A percentile compares a stretch with the other conserved stretches of the same genome.
phyloP scores from a whole-genome alignment of 176 grass and related monocot species.

The Alopecurus myosuroides region DNA sequence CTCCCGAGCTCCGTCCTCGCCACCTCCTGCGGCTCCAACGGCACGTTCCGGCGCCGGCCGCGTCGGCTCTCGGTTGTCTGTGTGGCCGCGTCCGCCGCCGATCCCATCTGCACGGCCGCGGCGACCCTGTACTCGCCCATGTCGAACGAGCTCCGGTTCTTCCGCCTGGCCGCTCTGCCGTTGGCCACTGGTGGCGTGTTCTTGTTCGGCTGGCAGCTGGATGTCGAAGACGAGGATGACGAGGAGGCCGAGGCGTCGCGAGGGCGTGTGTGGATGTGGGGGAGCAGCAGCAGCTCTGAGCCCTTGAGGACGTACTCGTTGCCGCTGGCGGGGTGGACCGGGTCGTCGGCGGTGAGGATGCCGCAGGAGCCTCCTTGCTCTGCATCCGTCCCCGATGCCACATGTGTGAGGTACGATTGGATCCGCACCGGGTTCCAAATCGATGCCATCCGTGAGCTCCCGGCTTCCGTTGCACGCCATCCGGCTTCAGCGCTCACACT shows the following conservation, averaged over 20 bases:
- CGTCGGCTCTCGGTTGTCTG: slow-evolving; percentile 37
- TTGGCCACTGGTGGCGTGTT: neutral
- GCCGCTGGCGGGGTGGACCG: slow-evolving; percentile 42
- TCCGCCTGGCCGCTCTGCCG: neutral
- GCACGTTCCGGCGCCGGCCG: neutral
- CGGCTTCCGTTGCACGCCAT: no score
- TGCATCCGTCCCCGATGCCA: no score
- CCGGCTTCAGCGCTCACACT: no score
- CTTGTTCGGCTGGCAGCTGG: neutral
- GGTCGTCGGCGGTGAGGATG: slow-evolving; percentile 47
- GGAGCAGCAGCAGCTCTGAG: slow-evolving; percentile 30
- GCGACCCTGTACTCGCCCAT: slow-evolving; percentile 52
- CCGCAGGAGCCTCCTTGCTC: no score
- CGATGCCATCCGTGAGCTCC: no score
- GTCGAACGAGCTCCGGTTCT: slow-evolving; percentile 59
- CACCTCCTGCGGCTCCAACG: slow-evolving; percentile 24
- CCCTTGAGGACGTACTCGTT: slow-evolving; percentile 76
- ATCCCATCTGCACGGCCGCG: slow-evolving; percentile 17
- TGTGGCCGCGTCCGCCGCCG: slow-evolving; percentile 29
- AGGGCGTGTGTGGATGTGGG: neutral
- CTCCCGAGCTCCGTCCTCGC: slow-evolving; percentile 48
- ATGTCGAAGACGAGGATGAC: neutral
- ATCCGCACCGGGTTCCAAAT: no score
- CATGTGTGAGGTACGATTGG: no score
- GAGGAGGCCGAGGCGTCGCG: neutral